Base-by-base conservation (phyloP, 768 basidiomycete genomes). In the Phylloporus sp. region DNA sequence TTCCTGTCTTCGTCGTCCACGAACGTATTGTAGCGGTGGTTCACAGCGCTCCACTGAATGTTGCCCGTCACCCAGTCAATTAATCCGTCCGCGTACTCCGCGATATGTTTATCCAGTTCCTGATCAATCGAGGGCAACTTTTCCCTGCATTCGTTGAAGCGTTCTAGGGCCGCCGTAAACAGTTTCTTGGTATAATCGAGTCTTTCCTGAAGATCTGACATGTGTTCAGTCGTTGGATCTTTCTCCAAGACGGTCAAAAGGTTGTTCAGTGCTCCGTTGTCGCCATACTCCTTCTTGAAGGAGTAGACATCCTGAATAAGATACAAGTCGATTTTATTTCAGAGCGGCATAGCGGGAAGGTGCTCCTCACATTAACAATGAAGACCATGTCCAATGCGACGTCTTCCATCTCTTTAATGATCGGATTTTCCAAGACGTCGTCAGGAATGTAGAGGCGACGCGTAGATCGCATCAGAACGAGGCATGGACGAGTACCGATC, bases 241-340 rank as follows among this genome's bases (percentile, higher is more conserved):
- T 63, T 59, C 16, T 56, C 45, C 41, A 67, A 63, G 34, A 67
- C 56, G 2, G 58, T 67, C 45, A 67, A 34, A 45, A 67, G 54
- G 24, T 67, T 67, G 44, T 65, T 67, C 46, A 60, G 31, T 10
- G 63, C 66, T 2, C 65, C 65, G 18, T 67, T 63, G 13, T 67
- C 63, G 18, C 55, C 57, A 16, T 41, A 49, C 40, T 67, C 66
- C 49, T 67, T 67, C 52, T 67, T 67, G 54, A 63, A 67, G 13
- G 66, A 67, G 36, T 65, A 64, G 36, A 67, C 61, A 15, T 64
- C 62, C 66, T 67, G 26, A 12, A 29, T 22, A 18, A 27, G 34
- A 18, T 12, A 18, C 18, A 27, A 22, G 1, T 12, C 20, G 9
- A 18, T n/a, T 32, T 34, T 31, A 24, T n/a, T 42, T 47, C 49